phyloP scores from a whole-genome alignment of 352 stramenopile genomes.

The Pythium monospermum region DNA sequence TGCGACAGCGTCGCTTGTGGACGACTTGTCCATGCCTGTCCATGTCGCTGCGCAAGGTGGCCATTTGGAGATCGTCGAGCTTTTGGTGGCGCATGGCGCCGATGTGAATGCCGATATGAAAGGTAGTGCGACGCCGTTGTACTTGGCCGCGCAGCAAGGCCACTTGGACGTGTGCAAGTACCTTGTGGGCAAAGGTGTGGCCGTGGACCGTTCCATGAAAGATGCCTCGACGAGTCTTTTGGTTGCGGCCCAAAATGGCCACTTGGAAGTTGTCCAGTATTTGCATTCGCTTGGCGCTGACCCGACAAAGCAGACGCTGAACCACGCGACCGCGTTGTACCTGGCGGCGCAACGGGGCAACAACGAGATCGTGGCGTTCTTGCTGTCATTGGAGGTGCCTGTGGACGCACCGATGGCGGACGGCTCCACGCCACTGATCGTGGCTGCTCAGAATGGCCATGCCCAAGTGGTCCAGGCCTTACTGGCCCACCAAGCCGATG shows the following conservation, averaged over 20 bases:
- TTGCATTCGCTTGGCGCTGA: constrained; percentile 16
- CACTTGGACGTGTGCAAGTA: constrained; percentile 19
- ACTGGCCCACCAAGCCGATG: constrained; percentile 1
- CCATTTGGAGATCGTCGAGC: constrained; percentile 16
- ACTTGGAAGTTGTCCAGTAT: constrained; percentile 18
- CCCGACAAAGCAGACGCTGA: constrained; percentile 11
- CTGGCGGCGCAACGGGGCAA: constrained; percentile 24
- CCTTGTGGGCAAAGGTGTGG: constrained; percentile 15
- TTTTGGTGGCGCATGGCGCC: constrained; percentile 21
- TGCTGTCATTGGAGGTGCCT: constrained; percentile 11
- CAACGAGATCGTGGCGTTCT: constrained; percentile 16
- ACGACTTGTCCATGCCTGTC: constrained; percentile 20
- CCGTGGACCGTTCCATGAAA: constrained; percentile 20
- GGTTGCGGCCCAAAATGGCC: constrained; percentile 24
- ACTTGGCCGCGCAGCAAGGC: constrained; percentile 29
- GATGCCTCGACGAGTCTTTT: constrained; percentile 21
- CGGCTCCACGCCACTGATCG: constrained; percentile 24
- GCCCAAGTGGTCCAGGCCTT: constrained; percentile 9
- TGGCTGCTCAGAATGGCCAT: constrained; percentile 27
- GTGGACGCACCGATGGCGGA: constrained; percentile 21
- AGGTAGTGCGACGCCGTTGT: constrained; percentile 31
- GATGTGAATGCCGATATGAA: constrained; percentile 20
- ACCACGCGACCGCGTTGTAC: constrained; percentile 20
- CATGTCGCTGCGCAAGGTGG: constrained; percentile 20
- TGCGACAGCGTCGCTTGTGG: constrained; percentile 26